Evolutionary conservation across 805 yeast species (phyloP).

Genomic region (Blastobotrys chiropterorum): DNA sequence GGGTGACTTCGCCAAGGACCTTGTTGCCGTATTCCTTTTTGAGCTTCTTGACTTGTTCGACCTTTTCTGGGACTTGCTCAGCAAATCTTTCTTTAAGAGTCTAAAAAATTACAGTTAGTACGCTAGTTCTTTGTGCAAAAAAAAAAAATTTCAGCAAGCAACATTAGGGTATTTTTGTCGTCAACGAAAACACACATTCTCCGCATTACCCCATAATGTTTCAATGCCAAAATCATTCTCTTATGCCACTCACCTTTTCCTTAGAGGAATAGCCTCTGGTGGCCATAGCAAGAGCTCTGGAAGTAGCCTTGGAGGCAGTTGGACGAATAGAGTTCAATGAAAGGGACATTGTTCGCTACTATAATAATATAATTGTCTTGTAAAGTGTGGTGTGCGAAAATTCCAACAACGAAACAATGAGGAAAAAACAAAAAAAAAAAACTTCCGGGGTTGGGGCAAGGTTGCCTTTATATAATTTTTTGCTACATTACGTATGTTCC

Average conservation of each 20-base stretch:
- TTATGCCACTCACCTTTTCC: slow-evolving; percentile 19
- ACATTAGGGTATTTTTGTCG: not conserved
- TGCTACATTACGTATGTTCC: not conserved
- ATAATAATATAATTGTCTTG: not conserved
- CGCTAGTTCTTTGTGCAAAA: not conserved
- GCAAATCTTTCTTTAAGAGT: slow-evolving; percentile 91
- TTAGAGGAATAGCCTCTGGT: slow-evolving; percentile 20
- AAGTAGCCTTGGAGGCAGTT: slow-evolving; percentile 12
- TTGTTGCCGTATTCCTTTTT: slow-evolving; percentile 82
- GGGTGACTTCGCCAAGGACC: slow-evolving; percentile 65
- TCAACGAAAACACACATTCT: no score
- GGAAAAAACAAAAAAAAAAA: slow-evolving; percentile 1
- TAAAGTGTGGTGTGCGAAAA: not conserved
- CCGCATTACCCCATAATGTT: not conserved
- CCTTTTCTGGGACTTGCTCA: slow-evolving; percentile 84
- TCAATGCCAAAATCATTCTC: not conserved
- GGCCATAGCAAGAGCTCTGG: slow-evolving; percentile 15
- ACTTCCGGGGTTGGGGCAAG: not conserved
- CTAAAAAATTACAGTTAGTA: slow-evolving; percentile 5
- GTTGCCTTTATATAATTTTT: not conserved
- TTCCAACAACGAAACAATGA: not conserved
- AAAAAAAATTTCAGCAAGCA: not conserved
- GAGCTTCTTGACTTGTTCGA: slow-evolving; percentile 82
- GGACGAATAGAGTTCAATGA: slow-evolving; percentile 3
- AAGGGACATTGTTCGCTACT: slow-evolving; percentile 4